Percentiles rank a stretch among this genome's conserved stretches.
Evolutionary conservation across 2,329 filamentous ascomycete genomes (phyloP).

Genomic region (Elsinoe australis): DNA sequence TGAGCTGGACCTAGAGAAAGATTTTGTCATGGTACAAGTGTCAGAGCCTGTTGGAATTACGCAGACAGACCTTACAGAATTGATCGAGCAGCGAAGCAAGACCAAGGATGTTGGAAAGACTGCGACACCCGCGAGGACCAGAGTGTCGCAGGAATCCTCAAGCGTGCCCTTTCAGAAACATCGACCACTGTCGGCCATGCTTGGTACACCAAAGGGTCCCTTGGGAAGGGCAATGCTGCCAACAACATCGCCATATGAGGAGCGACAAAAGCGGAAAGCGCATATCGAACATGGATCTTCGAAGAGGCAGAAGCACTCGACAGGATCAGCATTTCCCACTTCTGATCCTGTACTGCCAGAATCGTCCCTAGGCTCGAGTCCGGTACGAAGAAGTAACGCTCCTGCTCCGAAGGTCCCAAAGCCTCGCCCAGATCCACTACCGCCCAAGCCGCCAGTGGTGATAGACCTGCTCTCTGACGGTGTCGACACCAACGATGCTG

Average conservation of each 20-base stretch:
- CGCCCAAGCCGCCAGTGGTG: slow-evolving; percentile 6
- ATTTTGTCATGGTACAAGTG: slow-evolving; percentile 70
- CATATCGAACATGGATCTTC: slow-evolving; percentile 30
- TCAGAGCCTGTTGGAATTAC: slow-evolving; percentile 63
- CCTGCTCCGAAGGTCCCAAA: not conserved
- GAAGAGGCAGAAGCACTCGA: slow-evolving; percentile 34
- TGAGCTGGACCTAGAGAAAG: slow-evolving; percentile 69
- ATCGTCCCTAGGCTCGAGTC: not conserved
- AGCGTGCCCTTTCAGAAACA: slow-evolving; percentile 40
- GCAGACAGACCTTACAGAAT: slow-evolving; percentile 68
- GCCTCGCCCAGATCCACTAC: slow-evolving; percentile 9
- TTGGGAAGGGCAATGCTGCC: slow-evolving; percentile 54
- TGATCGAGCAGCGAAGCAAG: slow-evolving; percentile 62
- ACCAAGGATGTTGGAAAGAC: slow-evolving; percentile 26
- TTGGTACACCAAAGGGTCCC: slow-evolving; percentile 58
- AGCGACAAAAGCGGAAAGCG: slow-evolving; percentile 31
- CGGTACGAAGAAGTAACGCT: not conserved
- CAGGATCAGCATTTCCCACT: slow-evolving; percentile 5
- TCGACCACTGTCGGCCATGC: slow-evolving; percentile 54
- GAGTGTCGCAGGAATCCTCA: slow-evolving; percentile 1
- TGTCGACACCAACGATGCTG: too few relatives aligned
- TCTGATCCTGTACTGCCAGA: slow-evolving; percentile 23
- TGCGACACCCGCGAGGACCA: slow-evolving; percentile 23
- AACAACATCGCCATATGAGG: slow-evolving; percentile 58
- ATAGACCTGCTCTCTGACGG: slow-evolving; percentile 10